Evolutionary conservation across 768 basidiomycete species (phyloP), one percentile per base, ranked within the genome.

Genomic region (Suillus placidus): DNA sequence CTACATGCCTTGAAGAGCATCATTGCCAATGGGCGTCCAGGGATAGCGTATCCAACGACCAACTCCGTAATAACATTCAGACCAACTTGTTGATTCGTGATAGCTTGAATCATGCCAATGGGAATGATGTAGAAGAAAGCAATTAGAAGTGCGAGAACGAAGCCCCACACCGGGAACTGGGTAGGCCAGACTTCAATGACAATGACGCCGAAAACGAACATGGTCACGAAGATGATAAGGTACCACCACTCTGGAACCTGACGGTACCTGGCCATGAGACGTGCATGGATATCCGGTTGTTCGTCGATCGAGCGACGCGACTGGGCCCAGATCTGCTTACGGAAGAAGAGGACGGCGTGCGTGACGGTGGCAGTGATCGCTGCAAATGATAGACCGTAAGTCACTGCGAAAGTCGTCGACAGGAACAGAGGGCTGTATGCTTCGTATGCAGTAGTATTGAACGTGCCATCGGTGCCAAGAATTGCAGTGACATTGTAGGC

Each of bases 11-110:
- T 89, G 81, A 88, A 90, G 84, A 91, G 85, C 89, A 91, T 89
- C 85, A 90, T 87, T 2, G 90, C 90, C 65, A 91, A 83, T 6
- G 92, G 89, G 66, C 83, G 84, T 10, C 91, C 91, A 68, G 83
- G 83, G 30, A 84, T 74, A 38, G 80, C 73, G 63, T 77, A 79
- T 16, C 91, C 91, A 49, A 88, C 85, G 62, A 93, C 84, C 35
- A 92, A 80, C 72, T 93, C 91, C 2, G 90, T 88, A 66, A 93
- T 85, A 35, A 92, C 90, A 71, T 84, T 85, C 13, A 85, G 73
- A 72, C 83, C 90, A 63, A 92, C 82, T 75, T 92, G 89, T 71
- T 90, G 88, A 74, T 93, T 93, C 37, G 92, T 93, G 68, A 92
- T 86, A 1, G 91, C 90, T 70, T 92, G 88, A 66, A 93, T 91